Evolutionary conservation across 176 grass and related monocot genomes (phyloP), one percentile per base, ranked within the genome.

Genomic region (Dendrocalamus sinicus): DNA sequence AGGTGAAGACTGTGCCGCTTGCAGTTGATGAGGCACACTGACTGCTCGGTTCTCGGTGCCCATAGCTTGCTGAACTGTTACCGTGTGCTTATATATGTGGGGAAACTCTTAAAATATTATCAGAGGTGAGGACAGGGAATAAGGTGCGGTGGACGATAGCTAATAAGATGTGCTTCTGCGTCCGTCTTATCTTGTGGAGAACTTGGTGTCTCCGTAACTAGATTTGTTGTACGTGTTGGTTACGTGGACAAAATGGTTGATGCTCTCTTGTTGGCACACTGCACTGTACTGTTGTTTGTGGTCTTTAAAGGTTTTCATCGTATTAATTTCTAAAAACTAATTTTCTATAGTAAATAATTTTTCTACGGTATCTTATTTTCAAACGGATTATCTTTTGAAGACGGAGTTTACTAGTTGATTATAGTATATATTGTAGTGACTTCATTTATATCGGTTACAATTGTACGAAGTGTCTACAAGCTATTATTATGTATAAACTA

Each of bases 1-100:
- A 98, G 95, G 93, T 72, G 75, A 95, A 98, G 89, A 92, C 87
- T 3, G 93, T 95, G 37, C 95, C 93, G 0, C 95, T 95, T 76
- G 87, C 89, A 58, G 6, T 90, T 12, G 93, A 95, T 59, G 80
- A 90, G 67, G 53, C 58, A 8, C 89, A 85, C 43, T 95, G 74
- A 87, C 43, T 26, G 75, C 45, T 81, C 8, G 1, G 47, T 35
- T 3, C 46, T 28, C n/a, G 9, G 4, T 22, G 35, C 58, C 5
- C 20, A 44, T 45, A 8, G 7, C 54, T 50, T 41, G 44, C 39
- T 46, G 4, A 43, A 53, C 79, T 79, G 13, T 19, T 80, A 44
- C 43, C 43, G 12, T 37, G 69, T 61, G 51, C 28, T 26, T 20
- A 52, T 39, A 9, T 14, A 15, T 58, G 62, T 23, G 70, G 54